Base-by-base conservation (phyloP, 345 rosid genomes). In the Eutrema heterophyllum region DNA sequence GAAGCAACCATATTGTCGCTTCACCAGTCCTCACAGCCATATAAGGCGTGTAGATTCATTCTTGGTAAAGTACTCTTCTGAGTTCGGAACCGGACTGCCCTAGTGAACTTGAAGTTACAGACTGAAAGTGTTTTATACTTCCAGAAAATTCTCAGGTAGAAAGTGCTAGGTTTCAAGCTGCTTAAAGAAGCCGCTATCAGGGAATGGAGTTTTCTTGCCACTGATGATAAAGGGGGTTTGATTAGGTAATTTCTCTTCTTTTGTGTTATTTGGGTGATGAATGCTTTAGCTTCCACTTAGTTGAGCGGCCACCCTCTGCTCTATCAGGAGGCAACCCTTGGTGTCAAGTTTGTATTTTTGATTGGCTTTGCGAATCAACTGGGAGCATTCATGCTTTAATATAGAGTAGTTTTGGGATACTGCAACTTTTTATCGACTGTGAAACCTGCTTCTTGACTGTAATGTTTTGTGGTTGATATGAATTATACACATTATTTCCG, bases 111-210 rank as follows among this genome's bases (percentile, higher is more conserved):
- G 33, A 45, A 53, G 18, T 44, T 58, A 15, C 40, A 77, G 5
- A 63, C 77, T 50, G 29, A 58, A 16, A 33, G 7, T 41, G 54
- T 46, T 71, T 49, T 33, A 15, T 51, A 43, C 75, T 49, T 84
- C 21, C 82, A 95, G 98, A 92, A 76, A 90, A 95, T 78, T 92
- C 99, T 78, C 96, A 88, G 84, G 84, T 95, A 57, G 86, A 97
- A 75, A 84, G 75, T 78, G 99, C 99, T 53, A 90, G 97, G 79
- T 92, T 95, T 84, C 97, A 95, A 83, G 98, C 98, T 35, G 97
- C 94, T 75, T 72, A 92, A 88, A 29, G 96, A 92, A 82, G 97
- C 99, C 57, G 97, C 99, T 54, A 84, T 92, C 48, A 86, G 98
- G 84, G 99, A 95, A 79, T 95, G 99, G 99, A 67, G 87, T 77